Base-by-base conservation (phyloP, 2,329 filamentous ascomycete species). In the Teratosphaeriaceae sp. region DNA sequence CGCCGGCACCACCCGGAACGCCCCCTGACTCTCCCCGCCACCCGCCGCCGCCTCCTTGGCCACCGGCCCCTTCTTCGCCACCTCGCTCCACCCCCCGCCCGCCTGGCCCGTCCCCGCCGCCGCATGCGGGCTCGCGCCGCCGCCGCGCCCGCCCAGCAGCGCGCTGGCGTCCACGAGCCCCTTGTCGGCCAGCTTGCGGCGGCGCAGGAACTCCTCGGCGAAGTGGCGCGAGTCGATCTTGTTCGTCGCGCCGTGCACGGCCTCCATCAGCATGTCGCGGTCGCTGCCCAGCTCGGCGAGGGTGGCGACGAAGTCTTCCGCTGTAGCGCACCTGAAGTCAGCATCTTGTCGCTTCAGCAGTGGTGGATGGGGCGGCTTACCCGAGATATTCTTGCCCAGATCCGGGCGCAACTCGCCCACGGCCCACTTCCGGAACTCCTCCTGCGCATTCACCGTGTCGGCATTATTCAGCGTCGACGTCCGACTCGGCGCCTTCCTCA, bases 401-500 rank as follows among this genome's bases (percentile, higher is more conserved):
- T 89, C 88, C 45, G 86, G 83, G 43, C 78, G 75, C 50, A 98
- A 73, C 62, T 92, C 83, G 43, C 80, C 76, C 55, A 85, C 80
- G 15, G 89, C 80, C 92, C 92, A 98, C 66, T 94, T 96, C 60
- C 81, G 83, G 65, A 98, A 94, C 65, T 97, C 92, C 30, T 94
- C 89, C 63, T 87, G 80, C 2, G 92, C 90, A 47, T 77, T 78
- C 51, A 72, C 72, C 6, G 71, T 65, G 7, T 70, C 65, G 3
- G 75, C 69, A 2, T 70, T 65, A 37, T 64, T 70, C 6, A 74
- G 64, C 50, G 79, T 76, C 6, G 71, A 65, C 70, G 65, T 82
- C 81, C 29, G 73, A 50, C 60, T 75, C 71, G 59, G 53, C n/a
- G 54, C 45, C 48, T 63, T 64, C 44, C 58, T 57, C n/a, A 47